These are phyloP conservation scores for Mycosphaerelloides madeirae DNA, from an alignment of 2,329 filamentous ascomycete species.

Conservation along the genomic window DNA sequence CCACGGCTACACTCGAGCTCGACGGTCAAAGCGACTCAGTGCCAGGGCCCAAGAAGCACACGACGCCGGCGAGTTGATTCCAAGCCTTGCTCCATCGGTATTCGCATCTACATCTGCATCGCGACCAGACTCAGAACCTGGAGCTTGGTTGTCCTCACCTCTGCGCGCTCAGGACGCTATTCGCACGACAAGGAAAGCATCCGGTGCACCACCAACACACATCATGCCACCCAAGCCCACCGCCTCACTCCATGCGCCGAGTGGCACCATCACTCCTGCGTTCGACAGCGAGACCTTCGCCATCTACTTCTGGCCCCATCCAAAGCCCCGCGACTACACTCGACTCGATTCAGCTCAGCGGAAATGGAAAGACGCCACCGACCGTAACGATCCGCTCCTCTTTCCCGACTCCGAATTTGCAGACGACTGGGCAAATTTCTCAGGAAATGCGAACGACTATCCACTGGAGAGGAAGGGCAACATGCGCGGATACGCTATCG, in stretches of 20 bases:
- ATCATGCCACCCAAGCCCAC: not conserved
- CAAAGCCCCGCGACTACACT: not conserved
- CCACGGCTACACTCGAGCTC: not conserved
- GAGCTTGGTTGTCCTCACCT: not conserved
- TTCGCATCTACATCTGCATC: not conserved
- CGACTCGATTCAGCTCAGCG: not conserved
- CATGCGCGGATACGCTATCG: constrained; percentile 9
- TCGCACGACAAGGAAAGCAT: not conserved
- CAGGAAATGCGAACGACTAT: constrained; percentile 5
- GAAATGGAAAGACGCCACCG: not conserved
- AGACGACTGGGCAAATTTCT: constrained; percentile 21
- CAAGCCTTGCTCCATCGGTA: not conserved
- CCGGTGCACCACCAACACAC: not conserved
- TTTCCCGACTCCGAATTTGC: constrained; percentile 11
- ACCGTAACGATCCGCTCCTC: not conserved
- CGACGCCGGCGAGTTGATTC: not conserved
- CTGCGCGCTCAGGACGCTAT: not conserved
- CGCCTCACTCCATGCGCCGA: not conserved
- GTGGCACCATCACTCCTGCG: not conserved
- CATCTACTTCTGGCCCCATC: constrained; percentile 17
- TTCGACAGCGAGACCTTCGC: constrained; percentile 7
- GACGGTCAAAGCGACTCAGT: not conserved
- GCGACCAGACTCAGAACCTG: not conserved
- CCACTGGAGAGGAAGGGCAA: not conserved
- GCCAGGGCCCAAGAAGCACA: not conserved